Evolutionary conservation across 257 asterid species (phyloP), one percentile per base, ranked within the genome.

Genomic region (Agastache rugosa): DNA sequence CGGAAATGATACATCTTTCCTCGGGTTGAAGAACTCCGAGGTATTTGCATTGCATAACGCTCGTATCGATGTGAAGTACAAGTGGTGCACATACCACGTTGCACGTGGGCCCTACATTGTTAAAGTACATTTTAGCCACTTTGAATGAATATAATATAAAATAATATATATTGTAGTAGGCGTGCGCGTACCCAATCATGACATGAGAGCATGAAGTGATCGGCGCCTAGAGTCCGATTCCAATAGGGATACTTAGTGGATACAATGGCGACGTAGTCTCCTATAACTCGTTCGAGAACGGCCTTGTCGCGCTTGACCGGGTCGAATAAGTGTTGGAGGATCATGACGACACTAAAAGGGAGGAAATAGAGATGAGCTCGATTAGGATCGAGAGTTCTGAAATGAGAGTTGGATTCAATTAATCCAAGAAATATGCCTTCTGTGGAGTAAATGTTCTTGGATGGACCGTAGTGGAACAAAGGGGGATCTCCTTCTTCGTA

Each of bases 291-390:
- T 15, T 69, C 88, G 23, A 90, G 79, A 6, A 87, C 90, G 11
- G 82, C 90, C 81, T 87, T 90, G 63, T 88, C 93, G 1, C 91
- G 89, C n/a, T 20, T 50, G 3, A 81, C 51, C 0, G 95, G 95
- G 63, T 88, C 81, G 11, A 87, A 90, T 5, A 90, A 78, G 81
- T 83, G 72, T 7, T 87, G 69, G 11, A 88, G 74, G 42, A 91
- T 91, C 96, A 81, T 87, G 5, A 79, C 95, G 8, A 89, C 97
- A 58, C 96, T 91, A 63, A 87, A 91, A 3, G 96, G 97, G 64
- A 89, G 85, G 73, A 91, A 87, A 48, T 83, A 89, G 8, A 82
- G 87, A 51, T 85, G 90, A 56, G 96, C 93, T 77, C 73, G 72
- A n/a, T 84, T 63, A 16, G 97, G 93, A 62, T 91, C 77, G 0